phyloP scores from a whole-genome alignment of 1,139 yeast genomes.

The Taiozyma onychis region DNA sequence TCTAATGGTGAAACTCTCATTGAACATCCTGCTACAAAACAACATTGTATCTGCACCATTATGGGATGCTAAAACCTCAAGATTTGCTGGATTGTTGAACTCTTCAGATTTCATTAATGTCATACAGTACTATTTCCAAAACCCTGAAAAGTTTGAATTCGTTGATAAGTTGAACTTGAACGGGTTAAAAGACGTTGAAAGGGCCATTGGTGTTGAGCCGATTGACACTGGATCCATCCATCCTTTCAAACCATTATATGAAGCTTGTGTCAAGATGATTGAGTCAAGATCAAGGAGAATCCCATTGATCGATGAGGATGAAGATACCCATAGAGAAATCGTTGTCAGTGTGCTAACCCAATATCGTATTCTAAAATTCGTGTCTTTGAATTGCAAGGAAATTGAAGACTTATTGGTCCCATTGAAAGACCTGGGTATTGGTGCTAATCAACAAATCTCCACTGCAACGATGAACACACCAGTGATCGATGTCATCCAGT shows the following conservation, averaged over 20 bases:
- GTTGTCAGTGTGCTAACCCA: constrained; percentile 95
- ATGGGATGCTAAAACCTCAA: constrained; percentile 86
- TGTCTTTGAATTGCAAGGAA: constrained; percentile 93
- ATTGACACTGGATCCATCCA: constrained; percentile 86
- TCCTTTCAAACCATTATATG: constrained; percentile 86
- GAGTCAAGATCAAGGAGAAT: constrained; percentile 88
- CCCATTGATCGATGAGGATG: constrained; percentile 92
- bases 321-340: constrained; percentile 86
- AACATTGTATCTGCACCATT: constrained; percentile 95
- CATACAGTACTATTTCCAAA: constrained; percentile 88
- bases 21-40: constrained; percentile 86
- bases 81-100: constrained; percentile 92
- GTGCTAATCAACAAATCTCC: constrained; percentile 46
- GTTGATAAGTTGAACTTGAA: constrained; percentile 84
- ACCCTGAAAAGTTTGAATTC: constrained; percentile 82
- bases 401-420: constrained; percentile 81
- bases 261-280: constrained; percentile 91
- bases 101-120: constrained; percentile 93
- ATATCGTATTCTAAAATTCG: constrained; percentile 92
- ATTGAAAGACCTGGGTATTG: constrained; percentile 61
- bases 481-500: constrained; percentile 87
- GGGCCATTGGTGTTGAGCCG: constrained; percentile 82
- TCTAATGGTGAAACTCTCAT: constrained; percentile 80
- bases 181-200: constrained; percentile 81
- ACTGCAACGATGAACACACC: constrained; percentile 91